phyloP scores from a whole-genome alignment of 2,329 filamentous ascomycete species.

The Pseudogymnoascus sp. region DNA sequence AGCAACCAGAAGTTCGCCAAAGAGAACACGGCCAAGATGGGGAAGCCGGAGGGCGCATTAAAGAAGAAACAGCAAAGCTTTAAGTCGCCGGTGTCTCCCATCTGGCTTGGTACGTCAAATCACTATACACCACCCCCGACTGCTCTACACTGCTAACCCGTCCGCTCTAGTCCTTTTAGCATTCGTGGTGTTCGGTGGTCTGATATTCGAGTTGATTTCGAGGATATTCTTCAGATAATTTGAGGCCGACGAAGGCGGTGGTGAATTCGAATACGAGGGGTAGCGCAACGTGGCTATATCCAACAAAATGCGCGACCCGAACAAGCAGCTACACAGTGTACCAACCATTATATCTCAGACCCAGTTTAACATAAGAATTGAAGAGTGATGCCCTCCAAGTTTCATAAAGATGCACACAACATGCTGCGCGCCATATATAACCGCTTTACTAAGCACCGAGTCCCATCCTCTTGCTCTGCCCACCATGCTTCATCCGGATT shows the following conservation, averaged over 20 bases:
- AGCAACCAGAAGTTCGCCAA: constrained; percentile 73
- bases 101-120: constrained; percentile 51
- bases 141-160: constrained; percentile 9
- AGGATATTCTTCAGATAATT: constrained; percentile 26
- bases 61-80: constrained; percentile 51
- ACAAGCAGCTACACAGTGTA: background rate
- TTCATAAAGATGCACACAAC: background rate
- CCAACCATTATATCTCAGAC: background rate
- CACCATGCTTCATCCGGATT: constrained; percentile 30
- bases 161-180: constrained; percentile 20
- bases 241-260: background rate
- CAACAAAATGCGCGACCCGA: constrained; percentile 1
- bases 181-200: constrained; percentile 28
- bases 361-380: constrained; percentile 5
- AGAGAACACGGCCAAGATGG: constrained; percentile 63
- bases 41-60: constrained; percentile 59
- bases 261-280: constrained; percentile 4
- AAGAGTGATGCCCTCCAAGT: background rate
- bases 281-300: constrained; percentile 7
- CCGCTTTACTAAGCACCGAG: constrained; percentile 25
- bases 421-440: background rate
- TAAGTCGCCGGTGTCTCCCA: constrained; percentile 50
- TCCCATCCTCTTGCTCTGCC: constrained; percentile 28
- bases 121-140: background rate
- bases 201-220: constrained; percentile 31